Conservation (phyloP, 352 stramenopile genomes). For the Phytophthora sp. region DNA sequence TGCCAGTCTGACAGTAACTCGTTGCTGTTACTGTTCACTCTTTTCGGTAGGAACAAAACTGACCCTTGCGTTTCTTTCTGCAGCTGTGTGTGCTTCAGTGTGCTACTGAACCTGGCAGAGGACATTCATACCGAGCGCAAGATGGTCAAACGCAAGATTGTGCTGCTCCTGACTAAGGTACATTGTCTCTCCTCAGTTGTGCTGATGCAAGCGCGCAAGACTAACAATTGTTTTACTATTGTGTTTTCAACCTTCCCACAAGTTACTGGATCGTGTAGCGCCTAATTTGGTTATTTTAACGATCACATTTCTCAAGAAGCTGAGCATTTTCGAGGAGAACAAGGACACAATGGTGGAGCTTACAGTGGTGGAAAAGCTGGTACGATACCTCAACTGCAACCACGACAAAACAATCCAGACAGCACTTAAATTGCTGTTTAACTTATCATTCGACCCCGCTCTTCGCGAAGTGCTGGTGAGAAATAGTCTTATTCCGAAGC, state of each 20-base stretch:
- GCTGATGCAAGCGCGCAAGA: neutral
- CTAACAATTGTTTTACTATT: neutral
- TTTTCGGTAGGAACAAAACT: constrained; percentile 3
- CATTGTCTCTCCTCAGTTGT: neutral
- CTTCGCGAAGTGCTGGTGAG: constrained; percentile 88
- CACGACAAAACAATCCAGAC: constrained; percentile 89
- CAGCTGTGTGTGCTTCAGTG: constrained; percentile 90
- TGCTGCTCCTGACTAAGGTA: constrained; percentile 79
- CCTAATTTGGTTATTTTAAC: constrained; percentile 91
- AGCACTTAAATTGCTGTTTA: constrained; percentile 92
- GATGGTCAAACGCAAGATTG: constrained; percentile 95
- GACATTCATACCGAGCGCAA: constrained; percentile 94
- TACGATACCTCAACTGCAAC: constrained; percentile 82
- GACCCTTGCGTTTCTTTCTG: constrained; percentile 3
- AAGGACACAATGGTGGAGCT: constrained; percentile 92
- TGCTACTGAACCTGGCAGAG: constrained; percentile 95
- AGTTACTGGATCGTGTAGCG: constrained; percentile 89
- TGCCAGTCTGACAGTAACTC: neutral
- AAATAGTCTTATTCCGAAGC: constrained; percentile 90
- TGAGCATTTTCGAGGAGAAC: constrained; percentile 96
- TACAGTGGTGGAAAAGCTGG: constrained; percentile 74
- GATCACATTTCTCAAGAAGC: constrained; percentile 93
- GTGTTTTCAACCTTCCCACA: neutral
- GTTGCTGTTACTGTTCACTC: neutral
- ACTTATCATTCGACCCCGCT: constrained; percentile 93